Evolutionary conservation across 768 basidiomycete species (phyloP).

Genomic region (Suillus bovinus): DNA sequence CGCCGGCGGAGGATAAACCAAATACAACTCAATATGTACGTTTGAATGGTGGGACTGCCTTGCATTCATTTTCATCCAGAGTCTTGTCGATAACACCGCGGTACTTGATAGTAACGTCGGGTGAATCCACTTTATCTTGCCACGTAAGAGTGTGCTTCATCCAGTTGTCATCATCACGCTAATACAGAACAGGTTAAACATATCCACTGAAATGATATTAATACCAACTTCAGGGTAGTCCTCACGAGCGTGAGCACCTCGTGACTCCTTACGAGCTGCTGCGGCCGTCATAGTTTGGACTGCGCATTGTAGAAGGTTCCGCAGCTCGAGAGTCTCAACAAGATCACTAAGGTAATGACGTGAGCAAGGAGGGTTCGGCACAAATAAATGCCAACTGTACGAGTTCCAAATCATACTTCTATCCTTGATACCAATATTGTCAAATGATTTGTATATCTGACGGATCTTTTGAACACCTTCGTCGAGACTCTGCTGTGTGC

Average conservation of each 20-base stretch:
- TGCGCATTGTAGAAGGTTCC: constrained; percentile 94
- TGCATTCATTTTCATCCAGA: constrained; percentile 96
- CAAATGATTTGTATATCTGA: constrained; percentile 84
- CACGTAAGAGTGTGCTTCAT: constrained; percentile 96
- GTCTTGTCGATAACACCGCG: constrained; percentile 83
- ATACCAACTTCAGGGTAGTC: constrained; percentile 84
- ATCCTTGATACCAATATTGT: constrained; percentile 94
- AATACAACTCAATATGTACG: constrained; percentile 90
- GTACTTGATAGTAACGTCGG: constrained; percentile 89
- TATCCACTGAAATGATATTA: constrained; percentile 1
- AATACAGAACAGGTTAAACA: constrained; percentile 10
- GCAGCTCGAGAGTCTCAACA: constrained; percentile 94
- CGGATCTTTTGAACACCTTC: constrained; percentile 89
- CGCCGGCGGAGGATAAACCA: constrained; percentile 62
- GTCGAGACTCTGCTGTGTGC: constrained; percentile 87
- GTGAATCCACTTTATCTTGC: constrained; percentile 73
- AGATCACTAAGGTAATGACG: constrained; percentile 68
- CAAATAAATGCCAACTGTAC: constrained; percentile 46
- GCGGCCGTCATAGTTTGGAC: constrained; percentile 94
- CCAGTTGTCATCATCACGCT: constrained; percentile 93
- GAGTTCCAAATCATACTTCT: constrained; percentile 99
- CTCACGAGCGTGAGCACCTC: constrained; percentile 98
- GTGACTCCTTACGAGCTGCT: constrained; percentile 93
- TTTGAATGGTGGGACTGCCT: constrained; percentile 96
- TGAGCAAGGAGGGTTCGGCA: constrained; percentile 12